Evolutionary conservation across 495 filamentous ascomycete species (phyloP).

Genomic region (Collariella sp.): DNA sequence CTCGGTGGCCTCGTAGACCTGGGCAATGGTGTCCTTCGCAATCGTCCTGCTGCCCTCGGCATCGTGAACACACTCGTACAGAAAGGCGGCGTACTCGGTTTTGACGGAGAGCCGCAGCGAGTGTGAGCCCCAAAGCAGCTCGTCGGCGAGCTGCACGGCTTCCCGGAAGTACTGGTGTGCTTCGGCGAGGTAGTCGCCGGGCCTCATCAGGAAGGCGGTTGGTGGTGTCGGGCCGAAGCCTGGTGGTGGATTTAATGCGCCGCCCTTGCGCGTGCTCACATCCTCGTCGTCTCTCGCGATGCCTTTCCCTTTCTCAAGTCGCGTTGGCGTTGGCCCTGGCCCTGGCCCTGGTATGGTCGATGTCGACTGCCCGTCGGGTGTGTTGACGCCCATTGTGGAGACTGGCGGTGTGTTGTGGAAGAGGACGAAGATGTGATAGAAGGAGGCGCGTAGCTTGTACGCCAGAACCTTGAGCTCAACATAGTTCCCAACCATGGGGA

Average conservation of each 20-base stretch:
- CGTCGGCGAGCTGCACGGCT: constrained; percentile 63
- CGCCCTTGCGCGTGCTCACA: constrained; percentile 36
- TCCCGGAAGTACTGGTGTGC: constrained; percentile 75
- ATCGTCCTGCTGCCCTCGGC: constrained; percentile 59
- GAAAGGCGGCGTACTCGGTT: constrained; percentile 87
- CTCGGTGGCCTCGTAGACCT: constrained; percentile 84
- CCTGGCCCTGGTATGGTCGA: constrained; percentile 19
- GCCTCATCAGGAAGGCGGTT: constrained; percentile 65
- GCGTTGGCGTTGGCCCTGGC: constrained; percentile 19
- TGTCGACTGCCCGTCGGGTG: constrained; percentile 23
- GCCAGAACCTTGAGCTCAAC: constrained; percentile 77
- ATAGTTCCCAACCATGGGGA: constrained; percentile 64
- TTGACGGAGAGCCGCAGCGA: constrained; percentile 86
- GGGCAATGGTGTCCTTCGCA: constrained; percentile 74
- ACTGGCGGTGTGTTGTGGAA: constrained; percentile 70
- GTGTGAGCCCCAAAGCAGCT: constrained; percentile 73
- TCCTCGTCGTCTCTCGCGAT: constrained; percentile 28
- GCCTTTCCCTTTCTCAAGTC: constrained; percentile 39
- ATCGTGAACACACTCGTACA: constrained; percentile 90
- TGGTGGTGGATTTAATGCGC: constrained; percentile 42
- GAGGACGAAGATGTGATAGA: constrained; percentile 93
- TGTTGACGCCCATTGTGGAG: constrained; percentile 29
- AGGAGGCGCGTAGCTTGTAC: constrained; percentile 84
- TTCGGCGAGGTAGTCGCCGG: constrained; percentile 72
- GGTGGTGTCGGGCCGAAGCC: constrained; percentile 44